Conservation (phyloP, 2,329 filamentous ascomycete species). For the Trichothecium roseum region DNA sequence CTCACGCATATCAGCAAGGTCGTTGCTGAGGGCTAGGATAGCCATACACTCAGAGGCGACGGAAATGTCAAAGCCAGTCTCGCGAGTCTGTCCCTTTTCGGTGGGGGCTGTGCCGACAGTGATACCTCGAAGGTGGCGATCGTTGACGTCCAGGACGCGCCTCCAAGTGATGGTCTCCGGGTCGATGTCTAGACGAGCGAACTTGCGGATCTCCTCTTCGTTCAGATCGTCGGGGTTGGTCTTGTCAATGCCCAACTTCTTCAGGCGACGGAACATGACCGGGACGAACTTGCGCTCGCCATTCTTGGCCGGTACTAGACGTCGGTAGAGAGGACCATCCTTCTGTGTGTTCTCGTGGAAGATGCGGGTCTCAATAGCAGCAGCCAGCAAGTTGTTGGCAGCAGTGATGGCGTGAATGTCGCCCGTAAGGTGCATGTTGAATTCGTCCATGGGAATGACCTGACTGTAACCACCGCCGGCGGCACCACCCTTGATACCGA, state of each 20-base stretch:
- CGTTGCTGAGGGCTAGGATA: constrained; percentile 86
- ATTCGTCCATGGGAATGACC: constrained; percentile 99
- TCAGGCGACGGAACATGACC: constrained; percentile 84
- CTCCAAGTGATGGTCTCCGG: constrained; percentile 96
- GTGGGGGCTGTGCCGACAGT: constrained; percentile 82
- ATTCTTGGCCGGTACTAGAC: constrained; percentile 82
- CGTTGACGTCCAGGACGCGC: constrained; percentile 92
- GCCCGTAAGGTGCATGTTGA: constrained; percentile 94
- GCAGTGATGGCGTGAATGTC: constrained; percentile 97
- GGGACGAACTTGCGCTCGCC: constrained; percentile 79
- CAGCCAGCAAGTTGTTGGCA: constrained; percentile 92
- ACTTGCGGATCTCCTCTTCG: constrained; percentile 75
- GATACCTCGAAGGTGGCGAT: constrained; percentile 82
- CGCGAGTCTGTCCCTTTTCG: constrained; percentile 77
- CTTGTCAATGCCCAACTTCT: constrained; percentile 94
- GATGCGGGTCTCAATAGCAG: constrained; percentile 94
- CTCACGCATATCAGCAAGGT: constrained; percentile 80
- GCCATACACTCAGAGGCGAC: constrained; percentile 98
- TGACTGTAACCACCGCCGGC: constrained; percentile 97
- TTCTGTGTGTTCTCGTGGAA: constrained; percentile 97
- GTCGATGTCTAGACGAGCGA: constrained; percentile 93
- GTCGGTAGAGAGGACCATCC: constrained; percentile 75
- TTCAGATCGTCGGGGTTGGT: constrained; percentile 86
- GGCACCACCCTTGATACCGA: constrained; percentile 97
- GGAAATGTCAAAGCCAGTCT: constrained; percentile 95